phyloP scores from a whole-genome alignment of 1,284 basidiomycete species.

The Cryptococcus deneoformans region DNA sequence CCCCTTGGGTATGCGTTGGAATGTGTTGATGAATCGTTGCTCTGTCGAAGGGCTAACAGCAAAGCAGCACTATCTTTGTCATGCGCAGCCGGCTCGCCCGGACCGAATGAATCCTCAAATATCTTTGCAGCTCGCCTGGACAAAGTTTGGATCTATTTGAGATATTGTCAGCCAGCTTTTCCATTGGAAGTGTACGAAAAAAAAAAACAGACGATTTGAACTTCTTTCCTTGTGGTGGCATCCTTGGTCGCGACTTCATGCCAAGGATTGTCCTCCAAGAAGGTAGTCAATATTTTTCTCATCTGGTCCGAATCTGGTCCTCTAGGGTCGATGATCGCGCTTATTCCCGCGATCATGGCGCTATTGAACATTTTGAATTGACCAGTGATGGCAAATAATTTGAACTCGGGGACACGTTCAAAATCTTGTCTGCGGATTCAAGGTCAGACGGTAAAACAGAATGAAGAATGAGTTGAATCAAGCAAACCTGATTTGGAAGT shows the following conservation, averaged over 20 bases:
- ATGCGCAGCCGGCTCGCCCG: conserved; percentile 34
- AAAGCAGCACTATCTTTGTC: conserved; percentile 45
- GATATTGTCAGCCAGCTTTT: neutral
- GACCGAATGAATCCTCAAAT: conserved; percentile 42
- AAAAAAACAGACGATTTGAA: conserved; percentile 36
- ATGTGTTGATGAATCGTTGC: conserved; percentile 21
- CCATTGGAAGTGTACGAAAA: neutral
- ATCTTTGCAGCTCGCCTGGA: conserved; percentile 45
- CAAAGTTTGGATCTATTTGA: conserved; percentile 42
- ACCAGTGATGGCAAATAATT: conserved; percentile 29
- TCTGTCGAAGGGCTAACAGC: conserved; percentile 42
- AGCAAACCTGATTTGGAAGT: conserved; percentile 37
- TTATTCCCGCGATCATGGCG: conserved; percentile 51
- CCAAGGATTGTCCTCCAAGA: conserved; percentile 47
- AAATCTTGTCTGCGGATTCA: conserved; percentile 24
- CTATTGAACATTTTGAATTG: conserved; percentile 49
- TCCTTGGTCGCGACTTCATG: conserved; percentile 38
- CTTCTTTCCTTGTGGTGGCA: conserved; percentile 49
- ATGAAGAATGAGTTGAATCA: no score
- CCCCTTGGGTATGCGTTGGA: conserved; percentile 16
- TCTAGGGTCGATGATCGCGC: conserved; percentile 49
- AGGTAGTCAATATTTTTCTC: conserved; percentile 45
- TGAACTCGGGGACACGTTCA: conserved; percentile 36
- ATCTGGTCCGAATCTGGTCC: conserved; percentile 44
- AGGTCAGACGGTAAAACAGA: no score